phyloP scores from a whole-genome alignment of 2,329 filamentous ascomycete species.

The Chaetomium globosum region DNA sequence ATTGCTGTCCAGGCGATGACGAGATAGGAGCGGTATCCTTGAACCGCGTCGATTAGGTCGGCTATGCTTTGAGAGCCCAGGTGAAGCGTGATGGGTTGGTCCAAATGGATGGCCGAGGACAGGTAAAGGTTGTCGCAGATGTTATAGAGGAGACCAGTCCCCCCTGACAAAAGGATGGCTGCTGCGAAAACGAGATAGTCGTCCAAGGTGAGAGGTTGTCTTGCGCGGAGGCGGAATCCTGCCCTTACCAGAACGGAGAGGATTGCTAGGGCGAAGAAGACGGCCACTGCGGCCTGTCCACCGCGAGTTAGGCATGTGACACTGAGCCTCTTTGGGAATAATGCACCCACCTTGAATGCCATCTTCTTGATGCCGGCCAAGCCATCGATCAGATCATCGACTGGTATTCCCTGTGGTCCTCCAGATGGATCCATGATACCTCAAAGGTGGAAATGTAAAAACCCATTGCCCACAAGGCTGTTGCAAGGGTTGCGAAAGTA shows the following conservation, averaged over 20 bases:
- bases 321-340: not conserved
- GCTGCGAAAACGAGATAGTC: slow-evolving; percentile 2
- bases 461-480: not conserved
- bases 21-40: not conserved
- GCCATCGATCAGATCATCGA: not conserved
- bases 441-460: not conserved
- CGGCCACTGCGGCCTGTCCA: not conserved
- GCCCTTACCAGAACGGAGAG: slow-evolving; percentile 3
- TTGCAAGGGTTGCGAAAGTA: not conserved
- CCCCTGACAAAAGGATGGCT: not conserved
- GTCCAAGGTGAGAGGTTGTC: not conserved
- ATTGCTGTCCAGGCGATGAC: not conserved
- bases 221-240: not conserved
- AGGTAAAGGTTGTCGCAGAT: slow-evolving; percentile 11
- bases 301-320: not conserved
- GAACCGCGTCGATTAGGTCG: not conserved
- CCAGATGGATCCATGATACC: not conserved
- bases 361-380: not conserved
- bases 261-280: slow-evolving; percentile 2
- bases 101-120: not conserved
- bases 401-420: not conserved
- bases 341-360: not conserved
- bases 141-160: not conserved
- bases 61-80: not conserved
- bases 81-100: not conserved